Conservation (phyloP, 2,329 filamentous ascomycete species). For the Penicillium sp. region DNA sequence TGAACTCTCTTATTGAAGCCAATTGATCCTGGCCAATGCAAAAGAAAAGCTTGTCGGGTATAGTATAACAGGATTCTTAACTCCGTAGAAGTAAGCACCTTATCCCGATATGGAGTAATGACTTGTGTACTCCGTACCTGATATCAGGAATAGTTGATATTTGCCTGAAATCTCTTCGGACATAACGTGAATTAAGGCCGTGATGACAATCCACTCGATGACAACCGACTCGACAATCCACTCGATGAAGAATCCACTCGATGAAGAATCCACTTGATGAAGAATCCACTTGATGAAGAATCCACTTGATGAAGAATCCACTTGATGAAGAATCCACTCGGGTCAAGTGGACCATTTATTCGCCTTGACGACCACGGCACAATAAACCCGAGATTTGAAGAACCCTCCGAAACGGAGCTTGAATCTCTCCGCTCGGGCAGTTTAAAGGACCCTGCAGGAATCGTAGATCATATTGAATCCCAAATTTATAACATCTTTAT, state of each 20-base stretch:
- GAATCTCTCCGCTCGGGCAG: background rate
- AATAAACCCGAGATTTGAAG: background rate
- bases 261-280: too few relatives aligned
- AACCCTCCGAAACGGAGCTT: background rate
- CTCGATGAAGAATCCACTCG: background rate
- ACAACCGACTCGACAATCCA: background rate
- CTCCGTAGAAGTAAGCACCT: background rate
- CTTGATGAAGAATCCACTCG: background rate
- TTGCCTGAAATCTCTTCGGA: background rate
- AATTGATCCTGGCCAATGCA: background rate
- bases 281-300: too few relatives aligned
- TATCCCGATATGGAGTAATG: too few relatives aligned
- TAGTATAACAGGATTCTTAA: background rate
- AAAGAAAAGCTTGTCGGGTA: background rate
- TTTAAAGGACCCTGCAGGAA: conserved; percentile 4
- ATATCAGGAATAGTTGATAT: too few relatives aligned
- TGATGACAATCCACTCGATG: background rate
- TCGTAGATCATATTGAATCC: background rate
- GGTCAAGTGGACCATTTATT: conserved; percentile 5
- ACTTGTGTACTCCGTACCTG: too few relatives aligned
- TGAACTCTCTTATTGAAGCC: too few relatives aligned
- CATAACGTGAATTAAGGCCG: background rate
- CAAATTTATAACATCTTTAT: background rate
- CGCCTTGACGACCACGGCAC: background rate
- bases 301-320: too few relatives aligned